Conservation (phyloP, 345 rosid species). For the Brassica juncea region DNA sequence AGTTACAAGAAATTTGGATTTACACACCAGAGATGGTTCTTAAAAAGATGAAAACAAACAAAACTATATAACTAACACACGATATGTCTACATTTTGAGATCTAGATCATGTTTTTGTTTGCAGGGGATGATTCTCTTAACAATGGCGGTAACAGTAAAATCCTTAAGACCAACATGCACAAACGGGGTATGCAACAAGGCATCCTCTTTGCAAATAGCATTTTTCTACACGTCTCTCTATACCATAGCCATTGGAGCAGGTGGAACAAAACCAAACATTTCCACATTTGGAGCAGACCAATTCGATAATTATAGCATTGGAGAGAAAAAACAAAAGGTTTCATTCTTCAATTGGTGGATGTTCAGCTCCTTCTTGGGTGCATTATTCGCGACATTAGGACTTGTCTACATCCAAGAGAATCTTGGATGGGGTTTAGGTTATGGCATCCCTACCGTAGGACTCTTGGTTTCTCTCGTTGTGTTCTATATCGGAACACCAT, state of each 20-base stretch:
- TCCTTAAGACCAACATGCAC: constrained; percentile 62
- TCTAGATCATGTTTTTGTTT: background rate
- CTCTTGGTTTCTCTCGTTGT: constrained; percentile 63
- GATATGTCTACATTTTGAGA: background rate
- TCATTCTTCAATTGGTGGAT: constrained; percentile 99
- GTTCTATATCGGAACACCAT: constrained; percentile 80
- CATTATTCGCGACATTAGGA: constrained; percentile 67
- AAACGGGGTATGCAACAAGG: constrained; percentile 72
- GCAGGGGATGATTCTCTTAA: constrained; percentile 86
- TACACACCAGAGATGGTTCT: background rate
- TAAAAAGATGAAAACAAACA: background rate
- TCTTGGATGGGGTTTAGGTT: constrained; percentile 86
- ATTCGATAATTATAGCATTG: constrained; percentile 63
- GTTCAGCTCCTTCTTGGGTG: constrained; percentile 86
- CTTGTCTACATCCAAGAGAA: constrained; percentile 93
- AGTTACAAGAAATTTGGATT: background rate
- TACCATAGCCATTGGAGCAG: constrained; percentile 77
- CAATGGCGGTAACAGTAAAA: constrained; percentile 70
- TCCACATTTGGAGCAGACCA: constrained; percentile 98
- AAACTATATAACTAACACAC: background rate
- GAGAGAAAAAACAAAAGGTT: constrained; percentile 65
- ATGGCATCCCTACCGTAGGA: constrained; percentile 79
- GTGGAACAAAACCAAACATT: constrained; percentile 91
- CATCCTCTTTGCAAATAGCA: constrained; percentile 59
- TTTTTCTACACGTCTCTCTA: constrained; percentile 81